Percentiles rank a stretch among this genome's conserved stretches.
Evolutionary conservation across 2,329 filamentous ascomycete species (phyloP).

Genomic region (Xylariaceae sp.): DNA sequence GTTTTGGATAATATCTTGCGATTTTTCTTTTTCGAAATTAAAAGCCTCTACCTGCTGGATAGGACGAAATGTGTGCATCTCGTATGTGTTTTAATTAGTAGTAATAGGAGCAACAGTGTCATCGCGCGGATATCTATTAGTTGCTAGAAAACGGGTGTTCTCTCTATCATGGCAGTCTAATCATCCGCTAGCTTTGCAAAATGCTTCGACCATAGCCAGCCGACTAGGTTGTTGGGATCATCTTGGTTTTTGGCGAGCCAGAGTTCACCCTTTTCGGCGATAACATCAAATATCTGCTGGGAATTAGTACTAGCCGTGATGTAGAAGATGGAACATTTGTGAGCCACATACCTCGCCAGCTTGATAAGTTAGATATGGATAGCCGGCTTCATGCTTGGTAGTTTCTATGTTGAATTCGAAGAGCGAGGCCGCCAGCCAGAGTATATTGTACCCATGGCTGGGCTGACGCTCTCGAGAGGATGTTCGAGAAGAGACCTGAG

Average conservation of each 20-base stretch:
- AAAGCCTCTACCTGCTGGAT: constrained; percentile 2
- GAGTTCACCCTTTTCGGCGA: constrained; percentile 93
- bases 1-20: not conserved
- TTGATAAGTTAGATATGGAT: constrained; percentile 92
- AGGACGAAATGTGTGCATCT: not conserved
- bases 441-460: constrained; percentile 59
- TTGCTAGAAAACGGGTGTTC: constrained; percentile 1
- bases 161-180: constrained; percentile 13
- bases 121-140: not conserved
- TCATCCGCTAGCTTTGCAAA: constrained; percentile 66
- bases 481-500: constrained; percentile 54
- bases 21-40: constrained; percentile 2
- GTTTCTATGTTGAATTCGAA: constrained; percentile 97
- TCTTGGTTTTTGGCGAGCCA: constrained; percentile 98
- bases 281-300: constrained; percentile 73
- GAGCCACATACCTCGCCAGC: constrained; percentile 68
- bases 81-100: not conserved
- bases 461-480: constrained; percentile 55
- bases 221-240: constrained; percentile 69
- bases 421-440: constrained; percentile 88
- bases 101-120: not conserved
- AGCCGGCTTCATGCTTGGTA: constrained; percentile 85
- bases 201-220: constrained; percentile 99
- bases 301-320: not conserved
- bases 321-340: not conserved